These are phyloP conservation scores for Blastomyces silverae DNA, from an alignment of 2,329 filamentous ascomycete species.

Conservation along the genomic window DNA sequence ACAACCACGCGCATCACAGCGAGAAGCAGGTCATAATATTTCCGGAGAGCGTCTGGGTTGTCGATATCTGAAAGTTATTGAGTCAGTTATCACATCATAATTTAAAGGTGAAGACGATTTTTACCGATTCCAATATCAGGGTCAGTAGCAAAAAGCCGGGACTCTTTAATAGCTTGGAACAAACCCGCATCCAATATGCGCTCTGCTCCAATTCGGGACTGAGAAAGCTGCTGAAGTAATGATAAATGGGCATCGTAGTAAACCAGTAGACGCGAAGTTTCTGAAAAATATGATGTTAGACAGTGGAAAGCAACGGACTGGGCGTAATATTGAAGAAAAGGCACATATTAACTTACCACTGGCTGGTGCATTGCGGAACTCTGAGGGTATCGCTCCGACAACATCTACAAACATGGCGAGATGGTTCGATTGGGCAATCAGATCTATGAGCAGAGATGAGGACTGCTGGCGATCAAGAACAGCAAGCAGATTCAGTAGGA, in stretches of 20 bases:
- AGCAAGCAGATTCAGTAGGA: slow-evolving; percentile 74
- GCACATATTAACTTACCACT: slow-evolving; percentile 47
- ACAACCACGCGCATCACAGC: slow-evolving; percentile 75
- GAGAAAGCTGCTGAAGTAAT: slow-evolving; percentile 74
- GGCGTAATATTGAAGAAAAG: slow-evolving; percentile 3
- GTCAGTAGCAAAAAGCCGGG: slow-evolving; percentile 79
- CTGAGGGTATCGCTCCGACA: slow-evolving; percentile 66
- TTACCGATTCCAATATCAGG: slow-evolving; percentile 77
- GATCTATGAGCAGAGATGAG: slow-evolving; percentile 68
- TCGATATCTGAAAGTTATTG: slow-evolving; percentile 49
- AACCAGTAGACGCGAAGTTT: slow-evolving; percentile 50
- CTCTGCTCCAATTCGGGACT: slow-evolving; percentile 75
- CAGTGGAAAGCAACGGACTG: not conserved
- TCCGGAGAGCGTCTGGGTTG: slow-evolving; percentile 62
- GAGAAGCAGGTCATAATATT: slow-evolving; percentile 77
- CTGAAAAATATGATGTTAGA: slow-evolving; percentile 29
- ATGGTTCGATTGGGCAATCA: slow-evolving; percentile 80
- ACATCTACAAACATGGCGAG: slow-evolving; percentile 84
- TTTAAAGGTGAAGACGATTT: slow-evolving; percentile 21
- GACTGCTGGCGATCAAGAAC: slow-evolving; percentile 64
- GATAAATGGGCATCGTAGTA: slow-evolving; percentile 70
- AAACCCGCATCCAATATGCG: slow-evolving; percentile 84
- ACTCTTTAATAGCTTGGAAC: slow-evolving; percentile 71
- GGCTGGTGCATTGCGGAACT: slow-evolving; percentile 56
- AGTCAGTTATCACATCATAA: slow-evolving; percentile 9